Evolutionary conservation across 2,329 filamentous ascomycete genomes (phyloP), one percentile per base, ranked within the genome.

Genomic region (Sclerotinia glacialis): DNA sequence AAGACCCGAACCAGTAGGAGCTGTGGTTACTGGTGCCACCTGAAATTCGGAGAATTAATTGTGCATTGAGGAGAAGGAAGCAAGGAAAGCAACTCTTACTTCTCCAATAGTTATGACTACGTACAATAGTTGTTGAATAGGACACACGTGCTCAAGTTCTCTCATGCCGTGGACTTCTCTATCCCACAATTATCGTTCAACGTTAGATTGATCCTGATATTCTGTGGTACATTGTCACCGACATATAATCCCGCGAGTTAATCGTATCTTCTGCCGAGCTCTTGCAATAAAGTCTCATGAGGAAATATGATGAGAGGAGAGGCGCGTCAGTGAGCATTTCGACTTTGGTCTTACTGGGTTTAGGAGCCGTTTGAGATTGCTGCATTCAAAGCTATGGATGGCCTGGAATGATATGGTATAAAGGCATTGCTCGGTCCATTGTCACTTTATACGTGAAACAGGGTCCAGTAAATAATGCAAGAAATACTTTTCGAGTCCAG

Each of bases 1-100:
- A 68, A 83, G 94, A 56, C 94, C 94, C 6, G 94, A 98, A 79
- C 94, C 94, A 55, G 90, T 97, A 65, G 86, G 87, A 16, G 71
- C 74, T 23, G 21, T 55, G 31, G 59, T 64, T 8, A 28, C 49
- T 55, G 28, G 50, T 23, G 49, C 44, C 6, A 63, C 28, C n/a
- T 52, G 60, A 63, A n/a, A 5, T 4, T 53, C 5, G n/a, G 12
- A 53, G n/a, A 18, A 42, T n/a, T 9, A 28, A 26, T 16, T 28
- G 21, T 42, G 4, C 18, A 40, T 42, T 14, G 16, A 28, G 21
- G n/a, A 21, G 23, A 18, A 40, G n/a, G 3, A 21, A 21, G n/a
- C 28, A 40, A 26, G 49, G 7, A 21, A 37, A 37, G 16, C 31
- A 61, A 40, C n/a, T n/a, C 37, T 58, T 34, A 11, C n/a, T 5